phyloP scores from a whole-genome alignment of 805 yeast species.

The Metschnikowia hibisci region DNA sequence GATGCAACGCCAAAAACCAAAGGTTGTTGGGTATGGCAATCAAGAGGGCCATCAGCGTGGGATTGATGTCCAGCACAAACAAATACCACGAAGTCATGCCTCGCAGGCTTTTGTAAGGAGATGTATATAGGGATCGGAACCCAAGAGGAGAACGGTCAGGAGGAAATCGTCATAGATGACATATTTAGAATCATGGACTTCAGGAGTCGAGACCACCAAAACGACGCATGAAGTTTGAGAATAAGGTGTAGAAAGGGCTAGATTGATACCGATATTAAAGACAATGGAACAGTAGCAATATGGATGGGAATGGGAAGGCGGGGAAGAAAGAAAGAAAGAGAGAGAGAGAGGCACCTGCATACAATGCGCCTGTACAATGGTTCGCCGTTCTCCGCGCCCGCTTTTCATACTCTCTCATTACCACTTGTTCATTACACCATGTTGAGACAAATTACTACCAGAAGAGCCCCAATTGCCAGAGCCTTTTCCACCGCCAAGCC shows the following conservation, averaged over 20 bases:
- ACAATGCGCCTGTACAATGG: slow-evolving; percentile 1
- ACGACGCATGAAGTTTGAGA: too few relatives aligned
- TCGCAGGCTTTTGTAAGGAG: slow-evolving; percentile 28
- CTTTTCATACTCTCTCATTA: background rate
- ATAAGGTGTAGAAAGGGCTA: too few relatives aligned
- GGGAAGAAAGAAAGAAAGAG: too few relatives aligned
- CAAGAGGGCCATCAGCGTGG: slow-evolving; percentile 75
- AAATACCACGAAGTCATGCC: slow-evolving; percentile 50
- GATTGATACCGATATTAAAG: too few relatives aligned
- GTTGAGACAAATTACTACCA: slow-evolving; percentile 21
- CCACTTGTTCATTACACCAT: slow-evolving; percentile 6
- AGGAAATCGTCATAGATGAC: too few relatives aligned
- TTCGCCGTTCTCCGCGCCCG: slow-evolving; percentile 2
- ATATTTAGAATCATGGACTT: too few relatives aligned
- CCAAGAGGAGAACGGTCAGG: background rate
- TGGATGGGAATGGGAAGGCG: too few relatives aligned
- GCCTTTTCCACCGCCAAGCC: slow-evolving; percentile 15
- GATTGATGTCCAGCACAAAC: slow-evolving; percentile 73
- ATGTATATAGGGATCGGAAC: slow-evolving; percentile 5
- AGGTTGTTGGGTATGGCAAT: slow-evolving; percentile 70
- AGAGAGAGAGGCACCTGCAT: background rate
- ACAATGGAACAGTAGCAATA: too few relatives aligned
- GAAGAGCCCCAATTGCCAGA: slow-evolving; percentile 15
- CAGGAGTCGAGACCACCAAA: too few relatives aligned
- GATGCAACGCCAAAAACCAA: slow-evolving; percentile 64